phyloP scores from a whole-genome alignment of 2,329 filamentous ascomycete species.

The Balansia obtecta region DNA sequence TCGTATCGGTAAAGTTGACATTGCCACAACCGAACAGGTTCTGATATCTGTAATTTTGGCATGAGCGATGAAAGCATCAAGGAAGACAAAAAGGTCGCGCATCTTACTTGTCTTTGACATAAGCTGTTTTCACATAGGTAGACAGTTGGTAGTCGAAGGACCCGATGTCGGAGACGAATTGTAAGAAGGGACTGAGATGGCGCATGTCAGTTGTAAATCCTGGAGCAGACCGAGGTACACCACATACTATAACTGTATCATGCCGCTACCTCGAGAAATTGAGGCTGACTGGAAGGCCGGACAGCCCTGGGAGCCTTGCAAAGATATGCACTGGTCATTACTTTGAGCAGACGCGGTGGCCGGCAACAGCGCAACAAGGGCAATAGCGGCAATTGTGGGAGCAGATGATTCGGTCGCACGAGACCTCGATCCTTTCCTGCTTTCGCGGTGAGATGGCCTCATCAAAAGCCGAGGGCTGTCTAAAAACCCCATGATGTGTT shows the following conservation, averaged over 20 bases:
- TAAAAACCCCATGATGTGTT: not conserved
- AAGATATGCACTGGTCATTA: conserved; percentile 43
- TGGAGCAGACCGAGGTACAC: not conserved
- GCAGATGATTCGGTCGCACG: not conserved
- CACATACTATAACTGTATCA: conserved; percentile 54
- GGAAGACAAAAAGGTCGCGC: not conserved
- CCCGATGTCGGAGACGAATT: conserved; percentile 60
- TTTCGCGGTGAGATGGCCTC: not conserved
- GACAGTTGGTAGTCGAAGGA: conserved; percentile 68
- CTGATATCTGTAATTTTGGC: conserved; percentile 51
- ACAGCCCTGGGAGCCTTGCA: conserved; percentile 58
- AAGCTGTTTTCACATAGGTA: conserved; percentile 61
- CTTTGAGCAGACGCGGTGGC: conserved; percentile 24
- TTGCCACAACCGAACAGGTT: conserved; percentile 66
- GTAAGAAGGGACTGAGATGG: conserved; percentile 62
- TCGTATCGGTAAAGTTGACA: conserved; percentile 66
- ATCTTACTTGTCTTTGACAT: conserved; percentile 62
- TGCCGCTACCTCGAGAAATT: conserved; percentile 47
- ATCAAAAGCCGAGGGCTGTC: not conserved
- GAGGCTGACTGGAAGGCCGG: conserved; percentile 61
- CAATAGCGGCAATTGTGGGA: conserved; percentile 8
- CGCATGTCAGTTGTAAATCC: not conserved
- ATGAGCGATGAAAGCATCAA: not conserved
- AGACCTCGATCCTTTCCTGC: not conserved
- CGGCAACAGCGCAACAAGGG: conserved; percentile 16